Percentiles rank a stretch among this genome's conserved stretches.
phyloP scores from a whole-genome alignment of 352 stramenopile genomes.

The Phytophthora cajani region DNA sequence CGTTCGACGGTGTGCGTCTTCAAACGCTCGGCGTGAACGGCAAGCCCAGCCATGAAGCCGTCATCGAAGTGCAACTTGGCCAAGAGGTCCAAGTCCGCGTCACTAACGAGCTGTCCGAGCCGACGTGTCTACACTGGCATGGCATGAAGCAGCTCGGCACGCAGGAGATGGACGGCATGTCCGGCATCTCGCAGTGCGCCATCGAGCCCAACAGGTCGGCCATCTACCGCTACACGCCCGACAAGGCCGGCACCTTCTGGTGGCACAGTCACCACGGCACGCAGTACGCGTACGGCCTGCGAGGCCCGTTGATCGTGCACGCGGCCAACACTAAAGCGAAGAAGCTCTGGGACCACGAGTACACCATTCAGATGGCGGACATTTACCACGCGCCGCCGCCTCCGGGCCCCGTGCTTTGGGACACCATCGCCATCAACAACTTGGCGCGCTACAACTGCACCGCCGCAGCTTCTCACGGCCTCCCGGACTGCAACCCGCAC shows the following conservation, averaged over 20 bases:
- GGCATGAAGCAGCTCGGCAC: not conserved
- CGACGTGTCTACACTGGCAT: not conserved
- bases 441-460: constrained; percentile 36
- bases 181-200: constrained; percentile 39
- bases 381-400: constrained; percentile 35
- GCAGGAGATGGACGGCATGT: constrained; percentile 12
- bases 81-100: not conserved
- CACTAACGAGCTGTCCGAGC: not conserved
- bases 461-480: constrained; percentile 4
- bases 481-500: constrained; percentile 21
- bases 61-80: not conserved
- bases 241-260: constrained; percentile 45
- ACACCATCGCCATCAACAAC: constrained; percentile 40
- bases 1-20: not conserved
- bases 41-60: not conserved
- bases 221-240: constrained; percentile 39
- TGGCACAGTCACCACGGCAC: constrained; percentile 41
- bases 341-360: constrained; percentile 32
- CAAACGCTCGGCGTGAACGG: not conserved
- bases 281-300: constrained; percentile 41
- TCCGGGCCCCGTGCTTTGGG: constrained; percentile 26
- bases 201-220: constrained; percentile 34
- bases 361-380: constrained; percentile 35
- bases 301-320: constrained; percentile 44
- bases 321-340: constrained; percentile 1